Evolutionary conservation across 2,329 filamentous ascomycete species (phyloP), one percentile per base, ranked within the genome.

Genomic region (Aureobasidium sp.): DNA sequence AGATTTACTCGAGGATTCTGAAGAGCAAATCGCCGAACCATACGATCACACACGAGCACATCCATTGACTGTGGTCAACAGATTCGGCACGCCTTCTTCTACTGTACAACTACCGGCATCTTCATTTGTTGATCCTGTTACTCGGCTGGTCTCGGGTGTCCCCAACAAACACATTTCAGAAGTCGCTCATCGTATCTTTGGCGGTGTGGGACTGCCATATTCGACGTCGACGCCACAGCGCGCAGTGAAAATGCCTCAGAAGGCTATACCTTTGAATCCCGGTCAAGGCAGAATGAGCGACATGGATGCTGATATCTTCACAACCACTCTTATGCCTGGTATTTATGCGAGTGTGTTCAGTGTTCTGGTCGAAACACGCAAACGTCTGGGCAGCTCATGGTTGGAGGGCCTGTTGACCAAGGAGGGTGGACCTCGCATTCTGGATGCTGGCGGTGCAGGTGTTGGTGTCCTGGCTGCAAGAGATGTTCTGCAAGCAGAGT

Each of bases 401-500:
- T 75, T 92, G 5, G 81, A 84, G 62, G 80, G 81, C 3, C 77
- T 90, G 47, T 76, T 90, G 16, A 75, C 77, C 29, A 83, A 84
- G 66, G 78, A 81, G 63, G 82, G 78, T n/a, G 81, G 83, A 6
- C 79, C 88, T 21, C 82, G 84, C 34, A 80, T 94, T 7, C 78
- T 95, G 5, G 90, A 95, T 70, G 86, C 86, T 5, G 90, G 90
- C 8, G 84, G 84, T 27, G 89, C 84, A 21, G 90, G 90, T 13
- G 89, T 87, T 16, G 89, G 84, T 10, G 75, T 91, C 37, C 75
- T 89, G 5, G 90, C 90, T 6, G 93, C 89, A 85, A 80, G 90
- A 59, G 86, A 93, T 66, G 80, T 97, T 10, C 68, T 95, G 15
- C 81, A 86, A 64, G 88, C 92, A 0, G 92, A 97, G 71, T 96